phyloP scores from a whole-genome alignment of 164 flowering plant genomes.

The Cinnamomum micranthum region DNA sequence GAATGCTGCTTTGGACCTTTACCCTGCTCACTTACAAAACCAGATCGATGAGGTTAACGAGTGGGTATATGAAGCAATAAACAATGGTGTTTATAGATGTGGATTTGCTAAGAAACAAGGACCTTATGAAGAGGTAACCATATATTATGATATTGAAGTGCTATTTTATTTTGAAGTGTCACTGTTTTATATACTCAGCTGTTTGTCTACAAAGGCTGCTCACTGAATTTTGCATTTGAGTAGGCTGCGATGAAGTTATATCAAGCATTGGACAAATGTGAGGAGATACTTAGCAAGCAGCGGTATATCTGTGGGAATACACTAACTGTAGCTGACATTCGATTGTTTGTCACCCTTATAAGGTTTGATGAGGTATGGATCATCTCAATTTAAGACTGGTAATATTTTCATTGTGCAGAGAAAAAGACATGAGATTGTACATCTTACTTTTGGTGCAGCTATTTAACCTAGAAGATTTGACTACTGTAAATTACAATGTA shows the following conservation, averaged over 20 bases:
- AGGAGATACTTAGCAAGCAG: conserved; percentile 71
- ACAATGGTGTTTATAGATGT: conserved; percentile 92
- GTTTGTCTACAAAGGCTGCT: not conserved
- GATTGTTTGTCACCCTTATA: conserved; percentile 86
- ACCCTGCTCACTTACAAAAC: conserved; percentile 63
- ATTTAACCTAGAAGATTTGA: not conserved
- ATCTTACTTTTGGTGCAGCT: not conserved
- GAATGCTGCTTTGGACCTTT: conserved; percentile 70
- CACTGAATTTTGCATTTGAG: not conserved
- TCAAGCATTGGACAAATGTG: conserved; percentile 82
- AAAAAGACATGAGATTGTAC: too few species aligned
- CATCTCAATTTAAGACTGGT: not conserved
- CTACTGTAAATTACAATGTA: not conserved
- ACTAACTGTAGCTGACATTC: conserved; percentile 84
- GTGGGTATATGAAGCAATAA: conserved; percentile 73
- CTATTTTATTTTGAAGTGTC: not conserved
- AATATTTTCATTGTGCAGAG: not conserved
- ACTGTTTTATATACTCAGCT: not conserved
- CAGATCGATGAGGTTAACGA: conserved; percentile 70
- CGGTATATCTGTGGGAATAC: conserved; percentile 73
- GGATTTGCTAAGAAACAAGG: conserved; percentile 89
- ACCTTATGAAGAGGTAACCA: conserved; percentile 77
- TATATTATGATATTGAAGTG: not conserved
- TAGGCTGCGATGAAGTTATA: conserved; percentile 71
- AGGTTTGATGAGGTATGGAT: conserved; percentile 87